A percentile compares a stretch with the other conserved stretches of the same genome.
Evolutionary conservation across 495 filamentous ascomycete species (phyloP).

Genomic region (Pseudoneurospora amorphoporcata): DNA sequence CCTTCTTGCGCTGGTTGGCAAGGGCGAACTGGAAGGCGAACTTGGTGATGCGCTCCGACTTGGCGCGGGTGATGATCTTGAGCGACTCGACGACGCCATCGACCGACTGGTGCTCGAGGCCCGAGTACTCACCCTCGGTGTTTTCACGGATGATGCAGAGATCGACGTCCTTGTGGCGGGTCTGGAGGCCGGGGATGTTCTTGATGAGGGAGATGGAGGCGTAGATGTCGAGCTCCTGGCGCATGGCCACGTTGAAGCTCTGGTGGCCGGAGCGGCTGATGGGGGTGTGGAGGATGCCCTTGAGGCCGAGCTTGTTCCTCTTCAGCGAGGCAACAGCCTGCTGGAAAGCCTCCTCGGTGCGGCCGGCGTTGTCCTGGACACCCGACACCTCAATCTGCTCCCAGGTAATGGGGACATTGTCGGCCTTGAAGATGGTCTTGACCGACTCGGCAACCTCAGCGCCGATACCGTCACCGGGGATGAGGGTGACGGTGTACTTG

Average conservation of each 20-base stretch:
- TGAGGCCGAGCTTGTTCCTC: constrained; percentile 96
- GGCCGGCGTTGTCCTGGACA: constrained; percentile 63
- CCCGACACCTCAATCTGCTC: constrained; percentile 96
- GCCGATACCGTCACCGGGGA: constrained; percentile 97
- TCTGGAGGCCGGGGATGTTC: constrained; percentile 97
- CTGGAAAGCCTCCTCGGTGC: constrained; percentile 88
- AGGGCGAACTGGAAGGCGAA: constrained; percentile 97
- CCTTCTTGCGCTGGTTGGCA: constrained; percentile 96
- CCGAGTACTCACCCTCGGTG: constrained; percentile 98
- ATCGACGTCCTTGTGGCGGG: constrained; percentile 92
- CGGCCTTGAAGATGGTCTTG: constrained; percentile 98
- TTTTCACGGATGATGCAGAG: constrained; percentile 99
- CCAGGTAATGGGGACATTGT: constrained; percentile 98
- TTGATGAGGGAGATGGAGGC: constrained; percentile 96
- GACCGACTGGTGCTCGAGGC: constrained; percentile 96
- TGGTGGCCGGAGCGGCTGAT: constrained; percentile 95
- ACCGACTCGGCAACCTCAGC: constrained; percentile 96
- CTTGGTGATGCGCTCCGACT: constrained; percentile 97
- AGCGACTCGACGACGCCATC: constrained; percentile 95
- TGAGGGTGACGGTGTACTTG: constrained; percentile 97
- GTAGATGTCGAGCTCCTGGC: constrained; percentile 98
- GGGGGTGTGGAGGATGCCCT: constrained; percentile 94
- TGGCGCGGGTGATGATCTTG: constrained; percentile 98
- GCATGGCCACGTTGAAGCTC: constrained; percentile 97
- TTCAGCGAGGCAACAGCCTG: constrained; percentile 90